Evolutionary conservation across 139 green algal genomes (phyloP).

Genomic region (Deuterostichococcus epilithicus): DNA sequence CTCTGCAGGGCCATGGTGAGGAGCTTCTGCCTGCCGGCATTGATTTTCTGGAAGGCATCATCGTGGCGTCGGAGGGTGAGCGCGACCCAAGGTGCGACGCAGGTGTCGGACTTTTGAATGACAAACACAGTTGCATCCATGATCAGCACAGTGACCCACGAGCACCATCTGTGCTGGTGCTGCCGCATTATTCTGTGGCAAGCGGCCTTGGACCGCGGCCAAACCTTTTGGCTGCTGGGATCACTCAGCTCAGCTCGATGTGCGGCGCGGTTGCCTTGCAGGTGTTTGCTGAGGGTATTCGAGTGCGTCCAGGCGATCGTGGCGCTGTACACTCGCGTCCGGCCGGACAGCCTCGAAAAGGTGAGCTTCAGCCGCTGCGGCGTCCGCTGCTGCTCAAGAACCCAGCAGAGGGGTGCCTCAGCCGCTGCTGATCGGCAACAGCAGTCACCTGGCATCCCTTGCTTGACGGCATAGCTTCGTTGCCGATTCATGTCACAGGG

Average conservation of each 20-base stretch:
- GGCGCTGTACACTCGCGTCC: not conserved
- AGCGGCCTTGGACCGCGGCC: no score
- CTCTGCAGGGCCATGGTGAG: conserved; percentile 4
- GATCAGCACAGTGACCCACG: not conserved
- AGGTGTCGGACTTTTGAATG: not conserved
- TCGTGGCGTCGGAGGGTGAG: not conserved
- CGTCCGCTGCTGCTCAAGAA: no score
- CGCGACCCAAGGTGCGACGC: not conserved
- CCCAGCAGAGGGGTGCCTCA: no score
- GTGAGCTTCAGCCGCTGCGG: no score
- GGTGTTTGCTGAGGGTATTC: not conserved
- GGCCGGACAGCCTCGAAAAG: not conserved
- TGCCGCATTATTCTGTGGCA: no score
- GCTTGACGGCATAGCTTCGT: no score
- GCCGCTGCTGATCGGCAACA: no score
- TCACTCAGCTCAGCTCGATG: no score
- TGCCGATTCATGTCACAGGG: not conserved
- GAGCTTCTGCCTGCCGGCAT: conserved; percentile 6
- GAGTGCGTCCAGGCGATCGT: not conserved
- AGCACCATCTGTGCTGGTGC: no score
- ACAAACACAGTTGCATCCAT: not conserved
- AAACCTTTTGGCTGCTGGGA: no score
- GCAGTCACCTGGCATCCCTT: no score
- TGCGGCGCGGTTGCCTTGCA: not conserved
- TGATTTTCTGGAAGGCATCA: not conserved